Evolutionary conservation across 2,329 filamentous ascomycete species (phyloP).

Genomic region (Epichloe uncinata): DNA sequence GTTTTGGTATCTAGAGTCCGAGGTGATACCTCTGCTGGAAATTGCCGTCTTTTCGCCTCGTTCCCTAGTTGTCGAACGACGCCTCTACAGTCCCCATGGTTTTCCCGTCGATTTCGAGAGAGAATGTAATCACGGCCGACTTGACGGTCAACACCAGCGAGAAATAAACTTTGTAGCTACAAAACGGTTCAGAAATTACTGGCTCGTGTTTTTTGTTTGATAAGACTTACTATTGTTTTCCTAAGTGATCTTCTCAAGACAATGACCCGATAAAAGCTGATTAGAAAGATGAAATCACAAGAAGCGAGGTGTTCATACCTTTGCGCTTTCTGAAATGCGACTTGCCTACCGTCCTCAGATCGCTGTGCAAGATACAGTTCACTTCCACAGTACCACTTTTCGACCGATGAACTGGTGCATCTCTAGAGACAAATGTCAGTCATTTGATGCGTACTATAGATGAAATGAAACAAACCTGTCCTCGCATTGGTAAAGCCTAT

Average conservation of each 20-base stretch:
- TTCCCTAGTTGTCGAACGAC: no score
- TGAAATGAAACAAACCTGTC: background rate
- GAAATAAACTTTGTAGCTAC: background rate
- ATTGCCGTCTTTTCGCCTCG: no score
- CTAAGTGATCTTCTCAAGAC: no score
- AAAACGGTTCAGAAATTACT: no score
- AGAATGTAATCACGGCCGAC: conserved; percentile 4
- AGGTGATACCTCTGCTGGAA: no score
- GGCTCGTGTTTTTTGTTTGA: no score
- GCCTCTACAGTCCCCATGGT: conserved; percentile 1
- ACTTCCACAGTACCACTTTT: background rate
- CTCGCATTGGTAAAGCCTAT: background rate
- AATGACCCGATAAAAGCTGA: no score
- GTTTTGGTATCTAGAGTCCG: no score
- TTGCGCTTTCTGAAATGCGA: background rate
- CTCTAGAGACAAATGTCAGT: background rate
- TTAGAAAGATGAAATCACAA: no score
- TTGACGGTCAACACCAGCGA: background rate
- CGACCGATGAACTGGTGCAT: background rate
- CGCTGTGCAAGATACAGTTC: background rate
- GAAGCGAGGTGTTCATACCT: no score
- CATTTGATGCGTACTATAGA: background rate
- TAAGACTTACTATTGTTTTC: no score
- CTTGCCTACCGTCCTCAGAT: background rate
- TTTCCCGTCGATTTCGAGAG: background rate